phyloP scores from a whole-genome alignment of 1,284 basidiomycete genomes.

The Caloboletus firmus region DNA sequence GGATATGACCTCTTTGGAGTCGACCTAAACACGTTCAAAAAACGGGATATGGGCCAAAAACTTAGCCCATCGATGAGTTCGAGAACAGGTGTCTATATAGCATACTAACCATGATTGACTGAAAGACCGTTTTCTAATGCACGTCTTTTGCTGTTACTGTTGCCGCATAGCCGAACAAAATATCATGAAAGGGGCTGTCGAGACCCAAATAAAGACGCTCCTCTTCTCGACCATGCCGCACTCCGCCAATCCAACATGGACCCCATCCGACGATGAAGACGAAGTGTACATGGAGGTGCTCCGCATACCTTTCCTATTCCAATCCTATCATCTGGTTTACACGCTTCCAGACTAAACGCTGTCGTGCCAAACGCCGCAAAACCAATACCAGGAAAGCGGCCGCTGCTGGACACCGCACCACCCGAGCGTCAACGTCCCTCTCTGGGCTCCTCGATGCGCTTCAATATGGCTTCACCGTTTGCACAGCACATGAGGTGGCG shows the following conservation, averaged over 20 bases:
- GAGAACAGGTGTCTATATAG: no score
- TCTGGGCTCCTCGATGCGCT: slow-evolving; percentile 21
- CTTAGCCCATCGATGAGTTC: no score
- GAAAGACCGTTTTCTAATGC: no score
- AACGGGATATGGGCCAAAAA: no score
- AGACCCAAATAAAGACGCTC: neutral
- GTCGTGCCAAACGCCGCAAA: slow-evolving; percentile 32
- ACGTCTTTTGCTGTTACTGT: neutral
- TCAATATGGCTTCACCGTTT: slow-evolving; percentile 3
- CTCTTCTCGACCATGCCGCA: neutral
- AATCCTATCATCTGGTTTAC: neutral
- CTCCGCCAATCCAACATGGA: slow-evolving; percentile 5
- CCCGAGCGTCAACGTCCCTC: slow-evolving; percentile 19
- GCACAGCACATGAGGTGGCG: neutral
- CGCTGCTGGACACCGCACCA: slow-evolving; percentile 7
- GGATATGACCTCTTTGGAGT: neutral
- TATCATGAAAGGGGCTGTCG: neutral
- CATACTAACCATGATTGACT: no score
- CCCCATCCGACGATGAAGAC: slow-evolving; percentile 22
- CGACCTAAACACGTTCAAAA: no score
- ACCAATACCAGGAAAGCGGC: slow-evolving; percentile 19
- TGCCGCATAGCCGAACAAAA: no score
- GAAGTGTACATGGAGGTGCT: slow-evolving; percentile 26
- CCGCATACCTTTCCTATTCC: no score
- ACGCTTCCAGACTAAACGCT: slow-evolving; percentile 9